Percentiles rank a stretch among this genome's conserved stretches.
These are phyloP conservation scores for Eucalyptus curtisii DNA, from an alignment of 345 rosid genomes.

Conservation along the genomic window DNA sequence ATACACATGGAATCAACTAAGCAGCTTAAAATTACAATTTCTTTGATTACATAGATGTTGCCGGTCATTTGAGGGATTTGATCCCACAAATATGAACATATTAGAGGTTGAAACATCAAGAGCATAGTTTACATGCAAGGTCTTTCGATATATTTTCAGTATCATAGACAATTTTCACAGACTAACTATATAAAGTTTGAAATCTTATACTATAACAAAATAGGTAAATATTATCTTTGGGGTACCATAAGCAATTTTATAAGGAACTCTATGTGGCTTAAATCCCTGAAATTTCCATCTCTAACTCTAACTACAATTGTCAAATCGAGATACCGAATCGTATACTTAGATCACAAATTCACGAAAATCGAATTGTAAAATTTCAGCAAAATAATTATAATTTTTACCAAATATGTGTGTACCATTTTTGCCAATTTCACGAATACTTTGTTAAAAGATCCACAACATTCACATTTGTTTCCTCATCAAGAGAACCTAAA, in stretches of 20 bases:
- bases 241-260: background rate
- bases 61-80: no score
- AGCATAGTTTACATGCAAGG: background rate
- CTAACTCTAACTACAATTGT: background rate
- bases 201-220: background rate
- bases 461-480: background rate
- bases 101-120: no score
- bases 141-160: background rate
- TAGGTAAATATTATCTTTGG: background rate
- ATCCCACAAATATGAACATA: no score
- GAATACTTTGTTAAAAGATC: background rate
- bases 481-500: background rate
- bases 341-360: background rate
- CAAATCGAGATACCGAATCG: background rate
- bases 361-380: no score
- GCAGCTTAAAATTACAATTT: background rate
- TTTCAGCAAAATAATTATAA: background rate
- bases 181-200: background rate
- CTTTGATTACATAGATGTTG: background rate
- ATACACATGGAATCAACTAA: background rate
- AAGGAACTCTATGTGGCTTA: background rate
- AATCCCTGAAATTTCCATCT: background rate
- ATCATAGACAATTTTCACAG: background rate
- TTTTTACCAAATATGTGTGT: background rate
- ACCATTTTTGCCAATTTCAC: background rate